These are phyloP conservation scores for Nicotiana obtusifolia DNA, from an alignment of 257 asterid species.

Conservation along the genomic window DNA sequence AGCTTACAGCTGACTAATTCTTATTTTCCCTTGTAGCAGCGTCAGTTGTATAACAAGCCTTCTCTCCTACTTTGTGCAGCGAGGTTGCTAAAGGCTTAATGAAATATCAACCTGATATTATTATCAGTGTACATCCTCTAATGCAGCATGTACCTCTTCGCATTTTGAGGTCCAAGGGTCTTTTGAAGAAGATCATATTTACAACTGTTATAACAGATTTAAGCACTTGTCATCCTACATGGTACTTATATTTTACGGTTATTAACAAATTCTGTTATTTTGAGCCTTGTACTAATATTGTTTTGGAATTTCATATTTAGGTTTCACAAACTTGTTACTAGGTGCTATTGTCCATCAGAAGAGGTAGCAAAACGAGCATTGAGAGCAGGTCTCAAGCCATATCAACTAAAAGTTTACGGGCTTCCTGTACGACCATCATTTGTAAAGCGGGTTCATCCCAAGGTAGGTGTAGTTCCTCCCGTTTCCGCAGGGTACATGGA, in stretches of 20 bases:
- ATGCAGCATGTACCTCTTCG: slow-evolving; percentile 99
- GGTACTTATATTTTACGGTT: slow-evolving; percentile 49
- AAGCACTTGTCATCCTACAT: slow-evolving; percentile 96
- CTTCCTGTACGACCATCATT: slow-evolving; percentile 98
- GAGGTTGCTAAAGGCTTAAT: slow-evolving; percentile 95
- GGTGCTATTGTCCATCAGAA: slow-evolving; percentile 95
- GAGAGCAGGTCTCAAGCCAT: slow-evolving; percentile 78
- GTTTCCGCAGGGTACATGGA: not conserved
- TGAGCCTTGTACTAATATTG: slow-evolving; percentile 12
- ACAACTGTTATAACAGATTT: slow-evolving; percentile 93
- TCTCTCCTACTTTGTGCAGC: slow-evolving; percentile 36
- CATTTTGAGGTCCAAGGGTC: slow-evolving; percentile 83
- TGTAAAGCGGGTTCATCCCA: slow-evolving; percentile 73
- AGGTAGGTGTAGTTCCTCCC: slow-evolving; percentile 41
- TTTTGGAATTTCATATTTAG: slow-evolving; percentile 32
- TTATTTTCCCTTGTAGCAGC: not conserved
- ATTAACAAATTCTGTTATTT: slow-evolving; percentile 6
- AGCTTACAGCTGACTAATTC: not conserved
- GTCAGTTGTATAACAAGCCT: not conserved
- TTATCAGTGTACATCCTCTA: slow-evolving; percentile 95
- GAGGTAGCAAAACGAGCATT: slow-evolving; percentile 93
- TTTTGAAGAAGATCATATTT: slow-evolving; percentile 86
- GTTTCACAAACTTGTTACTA: slow-evolving; percentile 99
- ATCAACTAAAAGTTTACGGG: slow-evolving; percentile 88
- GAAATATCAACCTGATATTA: slow-evolving; percentile 92